These are phyloP conservation scores for Singerocomus inundabilis DNA, from an alignment of 1,284 basidiomycete genomes.

Conservation along the genomic window DNA sequence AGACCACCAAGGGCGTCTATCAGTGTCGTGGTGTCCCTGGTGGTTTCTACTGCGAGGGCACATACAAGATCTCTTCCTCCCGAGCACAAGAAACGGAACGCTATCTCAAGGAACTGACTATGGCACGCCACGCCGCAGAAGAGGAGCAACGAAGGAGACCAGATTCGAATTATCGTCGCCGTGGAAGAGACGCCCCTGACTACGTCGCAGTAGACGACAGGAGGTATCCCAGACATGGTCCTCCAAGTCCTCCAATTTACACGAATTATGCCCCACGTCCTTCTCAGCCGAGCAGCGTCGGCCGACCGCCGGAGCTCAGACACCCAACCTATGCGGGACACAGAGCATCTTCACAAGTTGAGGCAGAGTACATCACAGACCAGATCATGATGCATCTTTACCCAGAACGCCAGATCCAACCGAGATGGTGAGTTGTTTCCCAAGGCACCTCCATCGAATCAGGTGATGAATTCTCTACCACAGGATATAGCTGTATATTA, in stretches of 20 bases:
- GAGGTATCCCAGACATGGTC: not conserved
- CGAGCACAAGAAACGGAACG: constrained; percentile 35
- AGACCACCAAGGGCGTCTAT: constrained; percentile 37
- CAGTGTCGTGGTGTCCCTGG: constrained; percentile 34
- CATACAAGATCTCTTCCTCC: constrained; percentile 35
- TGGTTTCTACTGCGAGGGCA: constrained; percentile 37
- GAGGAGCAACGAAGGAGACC: constrained; percentile 31
- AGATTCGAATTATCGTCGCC: constrained; percentile 22
- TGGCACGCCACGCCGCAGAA: constrained; percentile 23
- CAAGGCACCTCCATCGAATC: not conserved
- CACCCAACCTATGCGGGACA: constrained; percentile 17
- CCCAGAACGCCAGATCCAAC: constrained; percentile 32
- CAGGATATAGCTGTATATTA: constrained; percentile 25
- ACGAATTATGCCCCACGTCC: not conserved
- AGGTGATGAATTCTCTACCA: not conserved
- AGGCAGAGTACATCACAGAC: constrained; percentile 33
- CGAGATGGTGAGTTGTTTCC: constrained; percentile 27
- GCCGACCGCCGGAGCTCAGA: constrained; percentile 17
- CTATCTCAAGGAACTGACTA: constrained; percentile 30
- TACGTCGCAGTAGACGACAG: constrained; percentile 8
- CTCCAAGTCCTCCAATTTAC: constrained; percentile 1
- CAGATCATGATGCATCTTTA: constrained; percentile 37
- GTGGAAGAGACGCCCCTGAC: constrained; percentile 13
- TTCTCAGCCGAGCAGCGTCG: constrained; percentile 21
- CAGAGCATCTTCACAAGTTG: constrained; percentile 29